These are phyloP conservation scores for Viola pubescens DNA, from an alignment of 441 rosid species.

Conservation along the genomic window DNA sequence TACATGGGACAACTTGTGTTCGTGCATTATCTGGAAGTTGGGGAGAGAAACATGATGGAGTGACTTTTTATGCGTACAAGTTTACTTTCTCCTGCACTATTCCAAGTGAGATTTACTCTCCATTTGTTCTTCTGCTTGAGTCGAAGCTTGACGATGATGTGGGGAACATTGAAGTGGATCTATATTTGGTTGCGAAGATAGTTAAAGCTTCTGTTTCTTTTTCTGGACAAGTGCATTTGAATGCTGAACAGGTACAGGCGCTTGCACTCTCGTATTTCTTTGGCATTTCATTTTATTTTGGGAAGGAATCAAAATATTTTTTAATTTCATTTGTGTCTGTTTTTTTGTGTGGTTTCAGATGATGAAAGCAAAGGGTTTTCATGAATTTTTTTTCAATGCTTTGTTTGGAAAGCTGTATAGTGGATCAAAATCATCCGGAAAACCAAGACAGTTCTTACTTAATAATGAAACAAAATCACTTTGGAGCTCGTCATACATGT, in stretches of 20 bases:
- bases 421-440: conserved; percentile 44
- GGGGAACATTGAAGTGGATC: conserved; percentile 56
- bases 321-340: conserved; percentile 6
- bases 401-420: conserved; percentile 68
- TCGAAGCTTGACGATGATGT: conserved; percentile 77
- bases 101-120: conserved; percentile 37
- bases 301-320: neutral
- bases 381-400: conserved; percentile 80
- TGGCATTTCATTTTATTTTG: conserved; percentile 7
- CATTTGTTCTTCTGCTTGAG: conserved; percentile 64
- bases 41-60: conserved; percentile 51
- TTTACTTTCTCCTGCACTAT: conserved; percentile 57
- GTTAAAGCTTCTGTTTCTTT: conserved; percentile 58
- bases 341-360: conserved; percentile 35
- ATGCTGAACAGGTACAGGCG: conserved; percentile 62
- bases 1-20: conserved; percentile 61
- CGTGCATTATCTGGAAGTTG: conserved; percentile 70
- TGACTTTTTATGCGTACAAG: conserved; percentile 61
- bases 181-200: conserved; percentile 54
- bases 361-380: conserved; percentile 68
- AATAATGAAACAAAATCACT: conserved; percentile 42
- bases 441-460: conserved; percentile 38
- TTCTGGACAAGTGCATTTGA: conserved; percentile 55
- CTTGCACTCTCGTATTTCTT: conserved; percentile 1
- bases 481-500: conserved; percentile 64